phyloP scores from a whole-genome alignment of 2,329 filamentous ascomycete species.

The Talaromyces sp. region DNA sequence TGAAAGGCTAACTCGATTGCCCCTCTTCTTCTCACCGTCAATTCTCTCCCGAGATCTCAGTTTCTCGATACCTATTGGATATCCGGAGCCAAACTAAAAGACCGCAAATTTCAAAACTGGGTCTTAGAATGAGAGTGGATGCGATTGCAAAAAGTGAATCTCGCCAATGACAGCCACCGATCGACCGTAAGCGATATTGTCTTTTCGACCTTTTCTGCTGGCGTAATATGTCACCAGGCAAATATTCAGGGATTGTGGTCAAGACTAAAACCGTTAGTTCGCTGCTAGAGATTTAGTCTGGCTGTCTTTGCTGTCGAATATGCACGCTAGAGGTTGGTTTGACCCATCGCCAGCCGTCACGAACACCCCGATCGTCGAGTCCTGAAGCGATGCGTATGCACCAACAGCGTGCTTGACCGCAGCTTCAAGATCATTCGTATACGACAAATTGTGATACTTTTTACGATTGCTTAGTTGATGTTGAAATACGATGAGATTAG shows the following conservation, averaged over 20 bases:
- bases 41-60: neutral
- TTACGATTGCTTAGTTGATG: neutral
- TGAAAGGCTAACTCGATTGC: neutral
- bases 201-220: neutral
- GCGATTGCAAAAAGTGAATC: neutral
- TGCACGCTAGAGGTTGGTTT: neutral
- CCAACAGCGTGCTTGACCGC: neutral
- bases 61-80: neutral
- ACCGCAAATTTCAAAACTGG: neutral
- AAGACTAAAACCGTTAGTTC: neutral
- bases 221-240: neutral
- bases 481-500: neutral
- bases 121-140: neutral
- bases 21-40: neutral
- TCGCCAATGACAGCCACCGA: constrained; percentile 8
- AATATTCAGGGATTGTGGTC: neutral
- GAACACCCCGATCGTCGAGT: neutral
- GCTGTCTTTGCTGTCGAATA: neutral
- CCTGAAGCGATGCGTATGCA: neutral
- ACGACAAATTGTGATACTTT: neutral
- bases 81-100: neutral
- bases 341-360: neutral
- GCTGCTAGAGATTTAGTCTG: neutral
- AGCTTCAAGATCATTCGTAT: neutral
- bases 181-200: neutral